Evolutionary conservation across 2,329 filamentous ascomycete genomes (phyloP).

Genomic region (Teratosphaeria nubilosa): DNA sequence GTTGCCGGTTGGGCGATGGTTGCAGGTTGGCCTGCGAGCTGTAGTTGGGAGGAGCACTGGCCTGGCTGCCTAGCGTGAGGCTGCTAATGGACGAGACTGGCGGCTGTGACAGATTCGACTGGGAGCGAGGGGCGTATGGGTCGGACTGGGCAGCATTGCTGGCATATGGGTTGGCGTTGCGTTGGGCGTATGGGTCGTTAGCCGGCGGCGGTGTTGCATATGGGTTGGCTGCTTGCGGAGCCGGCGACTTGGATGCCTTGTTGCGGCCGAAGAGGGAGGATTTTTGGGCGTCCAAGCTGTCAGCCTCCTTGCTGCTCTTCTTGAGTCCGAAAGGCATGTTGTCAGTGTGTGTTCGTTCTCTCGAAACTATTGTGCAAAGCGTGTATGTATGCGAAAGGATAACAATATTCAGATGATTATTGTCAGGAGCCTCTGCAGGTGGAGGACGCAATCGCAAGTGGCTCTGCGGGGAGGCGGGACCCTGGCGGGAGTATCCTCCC

Average conservation of each 20-base stretch:
- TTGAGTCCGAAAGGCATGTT: conserved; percentile 35
- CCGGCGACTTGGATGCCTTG: conserved; percentile 41
- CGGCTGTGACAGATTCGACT: conserved; percentile 16
- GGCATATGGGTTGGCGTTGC: conserved; percentile 25
- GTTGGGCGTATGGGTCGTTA: conserved; percentile 44
- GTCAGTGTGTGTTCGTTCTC: not conserved
- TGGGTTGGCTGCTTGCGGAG: conserved; percentile 38
- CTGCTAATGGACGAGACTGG: conserved; percentile 22
- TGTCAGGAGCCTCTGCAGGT: not conserved
- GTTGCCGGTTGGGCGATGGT: conserved; percentile 25
- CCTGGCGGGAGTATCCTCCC: not conserved
- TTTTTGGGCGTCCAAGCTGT: conserved; percentile 43
- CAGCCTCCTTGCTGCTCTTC: conserved; percentile 41
- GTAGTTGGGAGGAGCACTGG: conserved; percentile 26
- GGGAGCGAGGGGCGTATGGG: conserved; percentile 19
- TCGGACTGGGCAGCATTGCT: conserved; percentile 14
- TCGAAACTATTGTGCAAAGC: not conserved
- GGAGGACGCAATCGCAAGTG: not conserved
- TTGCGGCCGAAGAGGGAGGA: conserved; percentile 49
- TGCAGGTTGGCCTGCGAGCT: conserved; percentile 12
- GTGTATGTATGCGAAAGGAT: not conserved
- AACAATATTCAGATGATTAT: not conserved
- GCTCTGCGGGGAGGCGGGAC: not conserved
- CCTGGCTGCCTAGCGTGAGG: conserved; percentile 16
- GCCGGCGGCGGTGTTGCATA: conserved; percentile 40